phyloP scores from a whole-genome alignment of 73 alveolate genomes.

The Effrenium voratum region DNA sequence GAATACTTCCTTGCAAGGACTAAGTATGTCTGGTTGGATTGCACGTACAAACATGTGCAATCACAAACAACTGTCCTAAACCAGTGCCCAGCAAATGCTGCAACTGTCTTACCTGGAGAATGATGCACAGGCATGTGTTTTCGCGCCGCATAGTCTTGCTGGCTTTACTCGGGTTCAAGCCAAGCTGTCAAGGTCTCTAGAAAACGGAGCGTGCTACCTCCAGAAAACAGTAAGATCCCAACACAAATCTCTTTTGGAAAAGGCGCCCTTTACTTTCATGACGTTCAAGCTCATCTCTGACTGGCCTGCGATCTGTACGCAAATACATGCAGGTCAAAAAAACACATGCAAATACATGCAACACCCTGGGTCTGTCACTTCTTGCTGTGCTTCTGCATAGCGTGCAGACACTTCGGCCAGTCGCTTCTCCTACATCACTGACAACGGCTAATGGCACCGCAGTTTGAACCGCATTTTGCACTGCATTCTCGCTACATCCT shows the following conservation, averaged over 20 bases:
- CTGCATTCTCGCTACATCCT: no score
- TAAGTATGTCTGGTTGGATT: not conserved
- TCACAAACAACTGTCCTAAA: not conserved
- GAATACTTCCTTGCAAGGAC: conserved; percentile 1
- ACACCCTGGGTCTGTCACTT: not conserved
- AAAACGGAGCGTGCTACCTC: no score
- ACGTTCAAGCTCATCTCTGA: no score
- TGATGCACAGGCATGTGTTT: not conserved
- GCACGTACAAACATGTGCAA: not conserved
- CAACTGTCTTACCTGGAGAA: conserved; percentile 23
- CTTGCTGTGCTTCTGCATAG: conserved; percentile 78
- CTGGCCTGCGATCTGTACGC: no score
- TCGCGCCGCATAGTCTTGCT: no score
- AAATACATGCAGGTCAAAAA: not conserved
- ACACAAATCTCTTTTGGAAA: no score
- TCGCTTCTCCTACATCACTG: conserved; percentile 31
- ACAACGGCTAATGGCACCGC: not conserved
- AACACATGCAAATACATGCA: not conserved
- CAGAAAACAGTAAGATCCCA: no score
- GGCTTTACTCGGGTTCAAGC: no score
- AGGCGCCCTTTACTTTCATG: no score
- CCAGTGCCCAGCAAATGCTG: conserved; percentile 52
- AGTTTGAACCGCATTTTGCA: no score
- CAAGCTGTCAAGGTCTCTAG: no score
- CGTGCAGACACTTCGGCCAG: conserved; percentile 56